Evolutionary conservation across 169 alveolate genomes (phyloP), one percentile per base, ranked within the genome.

Genomic region (Eimeria tenella): DNA sequence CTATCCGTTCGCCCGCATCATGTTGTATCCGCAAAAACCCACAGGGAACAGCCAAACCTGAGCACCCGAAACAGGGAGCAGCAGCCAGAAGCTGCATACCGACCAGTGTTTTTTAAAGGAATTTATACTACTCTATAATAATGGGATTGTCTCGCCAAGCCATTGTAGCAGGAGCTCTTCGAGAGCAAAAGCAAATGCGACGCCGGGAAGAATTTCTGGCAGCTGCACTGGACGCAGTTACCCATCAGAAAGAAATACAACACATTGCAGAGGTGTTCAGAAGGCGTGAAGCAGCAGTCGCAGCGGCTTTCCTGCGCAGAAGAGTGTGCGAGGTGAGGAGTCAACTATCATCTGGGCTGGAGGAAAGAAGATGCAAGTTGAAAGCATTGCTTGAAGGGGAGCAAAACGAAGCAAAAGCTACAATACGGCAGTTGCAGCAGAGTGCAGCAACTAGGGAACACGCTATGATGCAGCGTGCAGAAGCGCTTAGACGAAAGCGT

Each of bases 81-180:
- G 74, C 56, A 53, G 42, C 58, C 19, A 81, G 21, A 11, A 3
- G 31, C 89, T 56, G 15, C 56, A 42, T 21, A 13, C 19, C 21
- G 2, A 17, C 2, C 68, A 58, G 68, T 58, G 68, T 3, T 58
- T 10, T 10, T 3, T 58, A 1, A 17, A 31, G 42, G 2, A 31
- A 31, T 31, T 31, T 31, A 1, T 31, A 31, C 42, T 31, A 31
- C 42, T 31, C 4, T 58, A 55, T 53, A 17, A 42, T 17, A 13
- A 84, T 84, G 92, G 92, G 92, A 25, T 53, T 42, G 21, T 84
- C 92, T 5, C 92, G 92, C 60, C 92, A 63, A 31, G 92, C 75
- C 65, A 79, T 62, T 19, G 79, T 63, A 55, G 81, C 65, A 15
- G 92, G 79, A n/a, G 92, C 92, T 8, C 49, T 84, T 5, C 92